These are phyloP conservation scores for Mytilinidion resinicola DNA, from an alignment of 495 filamentous ascomycete genomes.

Conservation along the genomic window DNA sequence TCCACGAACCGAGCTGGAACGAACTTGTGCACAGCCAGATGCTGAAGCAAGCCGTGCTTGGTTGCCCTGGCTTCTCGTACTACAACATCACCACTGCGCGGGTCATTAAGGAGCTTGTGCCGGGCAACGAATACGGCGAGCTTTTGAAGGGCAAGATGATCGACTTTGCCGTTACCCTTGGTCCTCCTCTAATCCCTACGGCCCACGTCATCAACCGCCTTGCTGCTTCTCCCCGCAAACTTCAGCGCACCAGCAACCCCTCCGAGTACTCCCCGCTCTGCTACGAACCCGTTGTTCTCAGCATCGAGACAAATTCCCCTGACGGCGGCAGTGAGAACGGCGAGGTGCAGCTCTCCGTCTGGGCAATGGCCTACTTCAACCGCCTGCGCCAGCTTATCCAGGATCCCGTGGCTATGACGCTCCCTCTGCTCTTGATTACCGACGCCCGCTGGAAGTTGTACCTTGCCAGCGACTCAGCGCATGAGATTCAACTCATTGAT, in stretches of 20 bases:
- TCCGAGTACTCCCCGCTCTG: slow-evolving; percentile 21
- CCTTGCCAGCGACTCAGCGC: slow-evolving; percentile 14
- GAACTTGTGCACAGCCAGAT: slow-evolving; percentile 21
- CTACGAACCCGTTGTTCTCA: slow-evolving; percentile 16
- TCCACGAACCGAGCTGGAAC: slow-evolving; percentile 24
- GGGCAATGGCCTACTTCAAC: slow-evolving; percentile 24
- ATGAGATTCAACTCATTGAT: slow-evolving; percentile 23
- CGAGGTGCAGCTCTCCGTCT: slow-evolving; percentile 19
- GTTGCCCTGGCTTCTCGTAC: slow-evolving; percentile 13
- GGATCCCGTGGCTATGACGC: slow-evolving; percentile 15
- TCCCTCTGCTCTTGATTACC: slow-evolving; percentile 18
- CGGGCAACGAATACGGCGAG: slow-evolving; percentile 18
- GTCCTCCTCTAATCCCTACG: slow-evolving; percentile 14
- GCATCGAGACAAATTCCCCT: slow-evolving; percentile 21
- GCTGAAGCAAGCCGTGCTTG: slow-evolving; percentile 14
- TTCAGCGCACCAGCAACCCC: slow-evolving; percentile 18
- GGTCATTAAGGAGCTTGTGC: slow-evolving; percentile 22
- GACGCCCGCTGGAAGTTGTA: slow-evolving; percentile 18
- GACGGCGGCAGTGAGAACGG: slow-evolving; percentile 16
- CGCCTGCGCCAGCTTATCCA: slow-evolving; percentile 17
- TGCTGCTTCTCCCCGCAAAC: slow-evolving; percentile 10
- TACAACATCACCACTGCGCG: slow-evolving; percentile 24
- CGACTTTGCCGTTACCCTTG: slow-evolving; percentile 20
- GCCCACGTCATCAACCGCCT: slow-evolving; percentile 15
- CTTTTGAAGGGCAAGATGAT: slow-evolving; percentile 20